A percentile compares a stretch with the other conserved stretches of the same genome.
Evolutionary conservation across 768 basidiomycete species (phyloP).

Genomic region (Pholiota molesta): DNA sequence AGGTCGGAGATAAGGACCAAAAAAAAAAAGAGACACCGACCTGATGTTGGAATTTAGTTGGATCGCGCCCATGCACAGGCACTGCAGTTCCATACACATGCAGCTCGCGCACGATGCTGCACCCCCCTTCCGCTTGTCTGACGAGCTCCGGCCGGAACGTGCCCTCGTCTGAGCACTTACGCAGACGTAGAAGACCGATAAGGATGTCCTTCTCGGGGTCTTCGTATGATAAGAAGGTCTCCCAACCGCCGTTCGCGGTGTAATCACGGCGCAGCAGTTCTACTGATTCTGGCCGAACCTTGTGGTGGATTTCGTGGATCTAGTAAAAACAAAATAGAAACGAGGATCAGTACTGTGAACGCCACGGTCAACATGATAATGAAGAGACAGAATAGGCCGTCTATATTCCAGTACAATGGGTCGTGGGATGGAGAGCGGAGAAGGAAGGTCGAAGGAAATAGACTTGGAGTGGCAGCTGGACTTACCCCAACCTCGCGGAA

Average conservation of each 20-base stretch:
- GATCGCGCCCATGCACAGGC: constrained; percentile 95
- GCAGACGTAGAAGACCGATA: constrained; percentile 86
- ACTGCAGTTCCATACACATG: constrained; percentile 99
- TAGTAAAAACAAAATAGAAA: constrained; percentile 31
- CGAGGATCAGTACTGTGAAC: constrained; percentile 6
- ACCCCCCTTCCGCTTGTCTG: constrained; percentile 71
- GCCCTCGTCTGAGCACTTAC: constrained; percentile 96
- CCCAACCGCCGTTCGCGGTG: constrained; percentile 97
- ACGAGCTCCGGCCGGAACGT: constrained; percentile 95
- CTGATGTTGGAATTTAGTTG: constrained; percentile 98
- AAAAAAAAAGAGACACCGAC: constrained; percentile 32
- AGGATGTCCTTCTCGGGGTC: constrained; percentile 97
- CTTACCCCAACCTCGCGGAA: constrained; percentile 97
- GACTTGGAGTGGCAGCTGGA: constrained; percentile 16
- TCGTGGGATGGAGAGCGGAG: constrained; percentile 8
- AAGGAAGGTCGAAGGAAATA: not conserved
- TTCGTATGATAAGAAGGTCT: constrained; percentile 98
- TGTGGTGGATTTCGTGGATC: constrained; percentile 99
- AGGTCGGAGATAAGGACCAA: not conserved
- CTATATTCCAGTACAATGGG: not conserved
- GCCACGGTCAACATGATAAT: constrained; percentile 1
- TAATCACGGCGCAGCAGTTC: constrained; percentile 97
- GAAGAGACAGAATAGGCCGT: not conserved
- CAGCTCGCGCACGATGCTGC: constrained; percentile 92
- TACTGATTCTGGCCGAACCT: constrained; percentile 92